Conservation (phyloP, 768 basidiomycete genomes). For the Steccherinum ochraceum region DNA sequence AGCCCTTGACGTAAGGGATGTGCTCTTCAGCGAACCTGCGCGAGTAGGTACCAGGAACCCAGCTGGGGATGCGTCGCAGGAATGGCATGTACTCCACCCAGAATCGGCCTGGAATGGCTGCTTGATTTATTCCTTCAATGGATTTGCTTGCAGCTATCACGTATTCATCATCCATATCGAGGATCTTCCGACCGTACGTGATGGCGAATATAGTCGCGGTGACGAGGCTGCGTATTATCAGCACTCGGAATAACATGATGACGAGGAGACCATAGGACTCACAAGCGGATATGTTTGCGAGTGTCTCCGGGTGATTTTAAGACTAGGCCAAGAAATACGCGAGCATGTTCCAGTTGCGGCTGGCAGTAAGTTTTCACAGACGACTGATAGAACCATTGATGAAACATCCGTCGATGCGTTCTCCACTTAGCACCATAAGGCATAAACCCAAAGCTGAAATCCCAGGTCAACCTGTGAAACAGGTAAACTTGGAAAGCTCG, state of each 20-base stretch:
- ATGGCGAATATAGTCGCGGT: conserved; percentile 1
- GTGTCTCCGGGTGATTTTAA: not conserved
- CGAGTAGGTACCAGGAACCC: not conserved
- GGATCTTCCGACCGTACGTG: not conserved
- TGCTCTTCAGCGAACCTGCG: not conserved
- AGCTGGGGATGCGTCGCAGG: not conserved
- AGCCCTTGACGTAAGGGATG: not conserved
- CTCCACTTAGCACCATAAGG: conserved; percentile 9
- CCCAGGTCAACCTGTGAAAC: conserved; percentile 6
- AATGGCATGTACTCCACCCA: conserved; percentile 6
- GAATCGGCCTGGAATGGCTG: not conserved
- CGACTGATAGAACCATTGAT: conserved; percentile 11
- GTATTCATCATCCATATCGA: not conserved
- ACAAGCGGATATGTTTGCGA: not conserved
- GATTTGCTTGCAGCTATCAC: not conserved
- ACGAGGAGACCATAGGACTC: not conserved
- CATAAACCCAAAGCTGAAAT: conserved; percentile 7
- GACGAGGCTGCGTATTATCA: not conserved
- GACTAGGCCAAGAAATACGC: not conserved
- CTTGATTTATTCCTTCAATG: not conserved
- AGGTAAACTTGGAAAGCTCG: not conserved
- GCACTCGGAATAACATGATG: not conserved
- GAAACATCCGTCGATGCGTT: conserved; percentile 7
- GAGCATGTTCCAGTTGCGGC: not conserved
- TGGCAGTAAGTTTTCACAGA: not conserved